Conservation (phyloP, 2,329 filamentous ascomycete genomes). For the Fusarium marasasianum region DNA sequence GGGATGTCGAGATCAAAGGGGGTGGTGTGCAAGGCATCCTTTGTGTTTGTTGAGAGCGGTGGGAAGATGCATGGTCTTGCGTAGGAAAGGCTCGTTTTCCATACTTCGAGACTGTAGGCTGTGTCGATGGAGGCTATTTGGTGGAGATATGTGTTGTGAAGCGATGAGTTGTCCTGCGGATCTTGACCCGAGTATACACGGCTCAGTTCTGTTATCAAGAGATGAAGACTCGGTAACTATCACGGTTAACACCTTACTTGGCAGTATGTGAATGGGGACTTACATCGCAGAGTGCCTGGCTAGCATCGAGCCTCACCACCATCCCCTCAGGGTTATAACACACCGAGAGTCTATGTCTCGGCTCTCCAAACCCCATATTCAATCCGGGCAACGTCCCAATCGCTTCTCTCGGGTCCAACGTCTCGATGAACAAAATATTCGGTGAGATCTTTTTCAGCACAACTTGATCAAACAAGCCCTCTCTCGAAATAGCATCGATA, state of each 20-base stretch:
- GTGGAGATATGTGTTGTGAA: conserved; percentile 41
- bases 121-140: conserved; percentile 43
- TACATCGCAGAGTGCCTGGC: conserved; percentile 61
- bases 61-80: conserved; percentile 59
- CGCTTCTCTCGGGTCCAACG: conserved; percentile 50
- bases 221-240: conserved; percentile 52
- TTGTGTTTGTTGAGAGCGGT: conserved; percentile 44
- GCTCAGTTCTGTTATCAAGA: conserved; percentile 58
- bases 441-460: conserved; percentile 59
- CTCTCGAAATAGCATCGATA: conserved; percentile 59
- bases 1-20: conserved; percentile 54
- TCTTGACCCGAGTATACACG: conserved; percentile 53
- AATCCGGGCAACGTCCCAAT: conserved; percentile 54
- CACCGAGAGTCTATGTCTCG: conserved; percentile 61
- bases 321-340: conserved; percentile 56
- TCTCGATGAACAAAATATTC: conserved; percentile 64
- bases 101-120: conserved; percentile 54
- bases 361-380: conserved; percentile 49
- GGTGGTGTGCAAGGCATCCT: conserved; percentile 46
- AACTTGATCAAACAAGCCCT: conserved; percentile 61
- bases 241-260: not conserved
- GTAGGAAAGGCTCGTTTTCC: conserved; percentile 53
- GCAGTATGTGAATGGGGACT: not conserved
- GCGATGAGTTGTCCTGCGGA: conserved; percentile 39
- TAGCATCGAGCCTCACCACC: conserved; percentile 60